Evolutionary conservation across 2,329 filamentous ascomycete species (phyloP).

Genomic region (Fusarium equiseti): DNA sequence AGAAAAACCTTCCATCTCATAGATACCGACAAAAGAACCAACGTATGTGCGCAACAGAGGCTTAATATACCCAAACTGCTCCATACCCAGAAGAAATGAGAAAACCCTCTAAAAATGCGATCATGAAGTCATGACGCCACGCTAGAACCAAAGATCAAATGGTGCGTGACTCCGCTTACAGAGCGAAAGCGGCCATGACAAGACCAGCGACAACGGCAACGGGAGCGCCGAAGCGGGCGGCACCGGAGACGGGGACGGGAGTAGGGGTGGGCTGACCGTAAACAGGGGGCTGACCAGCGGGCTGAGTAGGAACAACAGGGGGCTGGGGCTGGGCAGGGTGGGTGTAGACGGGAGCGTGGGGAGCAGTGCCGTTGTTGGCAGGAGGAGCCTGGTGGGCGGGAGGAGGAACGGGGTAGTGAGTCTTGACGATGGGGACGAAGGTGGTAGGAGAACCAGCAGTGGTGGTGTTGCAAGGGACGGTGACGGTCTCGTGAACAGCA

Average conservation of each 20-base stretch:
- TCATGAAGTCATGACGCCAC: constrained; percentile 49
- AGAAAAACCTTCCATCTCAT: constrained; percentile 46
- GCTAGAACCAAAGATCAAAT: constrained; percentile 43
- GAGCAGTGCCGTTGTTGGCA: constrained; percentile 26
- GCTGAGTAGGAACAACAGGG: constrained; percentile 44
- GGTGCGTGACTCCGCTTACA: constrained; percentile 52
- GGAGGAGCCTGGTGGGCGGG: constrained; percentile 30
- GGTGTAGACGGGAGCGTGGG: constrained; percentile 39
- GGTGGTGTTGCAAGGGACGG: constrained; percentile 45
- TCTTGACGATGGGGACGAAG: constrained; percentile 42
- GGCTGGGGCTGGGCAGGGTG: constrained; percentile 22
- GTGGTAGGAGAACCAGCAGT: constrained; percentile 35
- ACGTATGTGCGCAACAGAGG: constrained; percentile 49
- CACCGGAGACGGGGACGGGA: constrained; percentile 46
- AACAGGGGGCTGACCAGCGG: constrained; percentile 40
- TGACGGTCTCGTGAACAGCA: constrained; percentile 34
- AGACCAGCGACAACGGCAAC: constrained; percentile 57
- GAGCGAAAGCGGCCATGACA: constrained; percentile 57
- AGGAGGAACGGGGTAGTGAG: constrained; percentile 34
- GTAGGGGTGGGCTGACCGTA: constrained; percentile 38
- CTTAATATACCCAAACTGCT: constrained; percentile 43
- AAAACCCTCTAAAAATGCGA: constrained; percentile 50
- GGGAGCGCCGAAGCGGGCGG: constrained; percentile 52
- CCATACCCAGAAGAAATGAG: constrained; percentile 44
- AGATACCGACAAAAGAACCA: constrained; percentile 45